Conservation (phyloP, 2,329 filamentous ascomycete genomes). For the Bimuria novae-zelandiae region DNA sequence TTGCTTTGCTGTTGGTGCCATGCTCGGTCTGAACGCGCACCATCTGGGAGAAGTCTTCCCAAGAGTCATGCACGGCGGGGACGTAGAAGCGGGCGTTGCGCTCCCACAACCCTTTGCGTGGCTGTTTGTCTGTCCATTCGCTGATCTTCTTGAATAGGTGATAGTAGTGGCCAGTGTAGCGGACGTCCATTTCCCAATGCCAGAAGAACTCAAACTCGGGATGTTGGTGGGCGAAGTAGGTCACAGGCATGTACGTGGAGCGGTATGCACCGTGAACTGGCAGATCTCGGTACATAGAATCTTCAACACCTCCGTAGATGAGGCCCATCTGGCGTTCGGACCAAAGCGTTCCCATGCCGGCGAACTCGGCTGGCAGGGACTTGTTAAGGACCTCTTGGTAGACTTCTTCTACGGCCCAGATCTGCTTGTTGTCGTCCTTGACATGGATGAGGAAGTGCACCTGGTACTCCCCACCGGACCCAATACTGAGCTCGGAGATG, state of each 20-base stretch:
- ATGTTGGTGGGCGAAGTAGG: conserved; percentile 87
- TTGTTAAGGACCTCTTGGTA: conserved; percentile 68
- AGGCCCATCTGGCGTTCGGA: conserved; percentile 60
- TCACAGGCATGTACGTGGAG: conserved; percentile 90
- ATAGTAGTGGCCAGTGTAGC: conserved; percentile 88
- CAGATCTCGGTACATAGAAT: conserved; percentile 59
- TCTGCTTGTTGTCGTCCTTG: conserved; percentile 75
- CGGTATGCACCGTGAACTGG: conserved; percentile 71
- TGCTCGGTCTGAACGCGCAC: conserved; percentile 66
- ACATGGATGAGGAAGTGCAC: conserved; percentile 86
- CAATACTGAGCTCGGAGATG: conserved; percentile 75
- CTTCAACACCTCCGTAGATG: conserved; percentile 56
- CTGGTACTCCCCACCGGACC: conserved; percentile 79
- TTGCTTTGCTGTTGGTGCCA: conserved; percentile 53
- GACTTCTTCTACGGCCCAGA: conserved; percentile 78
- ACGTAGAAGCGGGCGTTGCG: conserved; percentile 78
- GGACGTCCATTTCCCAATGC: conserved; percentile 95
- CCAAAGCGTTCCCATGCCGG: conserved; percentile 59
- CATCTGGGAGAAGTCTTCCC: conserved; percentile 71
- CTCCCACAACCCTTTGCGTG: conserved; percentile 76
- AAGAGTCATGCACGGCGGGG: conserved; percentile 69
- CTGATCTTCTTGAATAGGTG: conserved; percentile 72
- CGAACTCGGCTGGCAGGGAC: conserved; percentile 54
- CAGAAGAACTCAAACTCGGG: conserved; percentile 90
- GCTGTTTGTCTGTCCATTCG: conserved; percentile 69